These are phyloP conservation scores for Dioscorea zingiberensis DNA, from an alignment of 106 monocot species.

Conservation along the genomic window DNA sequence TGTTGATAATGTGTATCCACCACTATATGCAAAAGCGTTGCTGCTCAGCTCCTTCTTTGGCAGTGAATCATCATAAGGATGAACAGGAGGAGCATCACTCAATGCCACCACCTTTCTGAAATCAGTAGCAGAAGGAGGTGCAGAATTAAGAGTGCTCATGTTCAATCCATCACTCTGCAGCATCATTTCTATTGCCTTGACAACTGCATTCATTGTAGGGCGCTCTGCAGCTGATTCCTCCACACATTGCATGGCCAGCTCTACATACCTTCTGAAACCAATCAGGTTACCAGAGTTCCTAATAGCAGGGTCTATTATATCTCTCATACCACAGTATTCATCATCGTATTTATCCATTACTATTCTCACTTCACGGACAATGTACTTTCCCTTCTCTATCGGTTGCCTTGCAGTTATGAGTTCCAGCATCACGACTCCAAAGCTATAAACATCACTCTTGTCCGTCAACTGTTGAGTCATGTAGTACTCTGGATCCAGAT, in stretches of 20 bases:
- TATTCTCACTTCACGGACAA: slow-evolving; percentile 53
- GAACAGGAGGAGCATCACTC: slow-evolving; percentile 6
- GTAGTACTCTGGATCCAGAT: slow-evolving; percentile 73
- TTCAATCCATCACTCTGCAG: slow-evolving; percentile 30
- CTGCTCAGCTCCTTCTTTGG: slow-evolving; percentile 20
- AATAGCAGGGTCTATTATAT: slow-evolving; percentile 39
- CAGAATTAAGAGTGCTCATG: slow-evolving; percentile 21
- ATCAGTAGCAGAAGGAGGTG: slow-evolving; percentile 37
- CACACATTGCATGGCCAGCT: slow-evolving; percentile 57
- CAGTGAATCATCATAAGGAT: slow-evolving; percentile 25
- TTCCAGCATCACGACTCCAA: slow-evolving; percentile 65
- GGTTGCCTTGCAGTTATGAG: slow-evolving; percentile 50
- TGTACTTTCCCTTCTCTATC: slow-evolving; percentile 59
- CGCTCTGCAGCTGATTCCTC: slow-evolving; percentile 41
- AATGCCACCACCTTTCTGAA: slow-evolving; percentile 16
- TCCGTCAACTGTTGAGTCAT: slow-evolving; percentile 71
- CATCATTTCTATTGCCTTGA: slow-evolving; percentile 52
- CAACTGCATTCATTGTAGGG: slow-evolving; percentile 62
- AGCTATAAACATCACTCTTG: slow-evolving; percentile 77
- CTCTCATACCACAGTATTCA: slow-evolving; percentile 36
- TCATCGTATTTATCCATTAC: slow-evolving; percentile 33
- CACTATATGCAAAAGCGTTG: slow-evolving; percentile 29
- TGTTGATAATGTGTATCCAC: slow-evolving; percentile 9
- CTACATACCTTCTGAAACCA: slow-evolving; percentile 48
- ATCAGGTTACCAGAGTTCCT: slow-evolving; percentile 15